These are phyloP conservation scores for Vanrija pseudolonga DNA, from an alignment of 1,284 basidiomycete species.

Conservation along the genomic window DNA sequence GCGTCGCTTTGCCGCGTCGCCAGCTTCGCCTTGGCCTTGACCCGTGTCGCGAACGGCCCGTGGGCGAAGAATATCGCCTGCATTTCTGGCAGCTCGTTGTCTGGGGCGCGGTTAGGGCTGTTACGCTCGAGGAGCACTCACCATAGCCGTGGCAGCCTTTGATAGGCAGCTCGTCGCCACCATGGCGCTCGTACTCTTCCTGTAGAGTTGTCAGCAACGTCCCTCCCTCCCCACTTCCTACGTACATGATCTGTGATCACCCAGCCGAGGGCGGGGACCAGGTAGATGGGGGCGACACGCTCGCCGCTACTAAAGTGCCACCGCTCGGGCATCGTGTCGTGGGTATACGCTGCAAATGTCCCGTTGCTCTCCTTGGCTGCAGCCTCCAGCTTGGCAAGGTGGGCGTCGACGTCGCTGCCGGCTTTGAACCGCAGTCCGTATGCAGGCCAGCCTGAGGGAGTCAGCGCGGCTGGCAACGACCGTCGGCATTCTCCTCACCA, in stretches of 20 bases:
- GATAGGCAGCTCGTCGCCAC: not conserved
- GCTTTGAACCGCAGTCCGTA: constrained; percentile 72
- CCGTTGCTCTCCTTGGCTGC: constrained; percentile 58
- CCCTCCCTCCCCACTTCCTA: not conserved
- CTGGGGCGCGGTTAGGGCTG: constrained; percentile 57
- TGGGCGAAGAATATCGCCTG: constrained; percentile 78
- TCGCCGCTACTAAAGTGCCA: constrained; percentile 70
- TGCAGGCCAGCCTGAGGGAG: constrained; percentile 69
- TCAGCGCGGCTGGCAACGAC: not conserved
- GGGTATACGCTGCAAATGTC: constrained; percentile 69
- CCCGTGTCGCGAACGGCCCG: constrained; percentile 8
- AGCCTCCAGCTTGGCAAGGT: constrained; percentile 56
- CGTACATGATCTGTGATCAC: constrained; percentile 57
- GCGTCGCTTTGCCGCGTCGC: constrained; percentile 38
- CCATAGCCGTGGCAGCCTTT: constrained; percentile 14
- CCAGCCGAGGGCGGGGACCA: constrained; percentile 75
- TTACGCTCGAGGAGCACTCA: not conserved
- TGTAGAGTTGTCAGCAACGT: constrained; percentile 47
- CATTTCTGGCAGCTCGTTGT: constrained; percentile 72
- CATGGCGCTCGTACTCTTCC: constrained; percentile 7
- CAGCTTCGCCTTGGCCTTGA: constrained; percentile 55
- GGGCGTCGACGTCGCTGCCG: constrained; percentile 57
- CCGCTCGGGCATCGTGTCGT: constrained; percentile 71
- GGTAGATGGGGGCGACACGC: constrained; percentile 81
- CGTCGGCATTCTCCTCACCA: not conserved